Conservation (phyloP, 1,139 yeast genomes). For the Meyerozyma smithsonii region DNA sequence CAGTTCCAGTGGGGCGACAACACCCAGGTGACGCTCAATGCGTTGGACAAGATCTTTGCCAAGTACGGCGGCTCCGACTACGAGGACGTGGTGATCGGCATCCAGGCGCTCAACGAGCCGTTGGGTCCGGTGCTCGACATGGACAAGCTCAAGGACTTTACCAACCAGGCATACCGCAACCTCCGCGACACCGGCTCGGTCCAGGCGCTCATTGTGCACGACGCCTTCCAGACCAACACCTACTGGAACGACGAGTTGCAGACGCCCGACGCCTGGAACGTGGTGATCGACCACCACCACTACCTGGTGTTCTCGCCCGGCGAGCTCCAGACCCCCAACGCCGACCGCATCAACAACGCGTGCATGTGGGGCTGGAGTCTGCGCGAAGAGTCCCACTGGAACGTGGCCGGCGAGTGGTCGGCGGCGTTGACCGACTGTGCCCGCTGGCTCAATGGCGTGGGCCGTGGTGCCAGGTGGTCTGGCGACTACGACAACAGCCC, state of each 20-base stretch:
- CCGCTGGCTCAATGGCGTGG: conserved; percentile 87
- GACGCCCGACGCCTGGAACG: conserved; percentile 46
- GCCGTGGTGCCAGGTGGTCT: conserved; percentile 81
- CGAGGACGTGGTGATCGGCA: conserved; percentile 73
- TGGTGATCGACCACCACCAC: conserved; percentile 84
- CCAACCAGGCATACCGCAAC: conserved; percentile 47
- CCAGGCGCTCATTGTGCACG: conserved; percentile 60
- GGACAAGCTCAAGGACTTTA: conserved; percentile 54
- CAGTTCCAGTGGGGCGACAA: conserved; percentile 56
- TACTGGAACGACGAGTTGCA: conserved; percentile 59
- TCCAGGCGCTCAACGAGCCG: conserved; percentile 88
- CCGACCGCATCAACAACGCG: conserved; percentile 58
- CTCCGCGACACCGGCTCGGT: conserved; percentile 46
- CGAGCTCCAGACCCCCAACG: conserved; percentile 53
- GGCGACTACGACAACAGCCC: conserved; percentile 53
- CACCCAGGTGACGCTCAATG: conserved; percentile 47
- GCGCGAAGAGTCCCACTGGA: conserved; percentile 61
- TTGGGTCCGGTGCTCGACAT: conserved; percentile 64
- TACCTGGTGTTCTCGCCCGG: conserved; percentile 78
- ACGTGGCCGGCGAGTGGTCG: conserved; percentile 85
- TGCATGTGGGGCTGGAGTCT: conserved; percentile 57
- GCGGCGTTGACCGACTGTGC: conserved; percentile 95
- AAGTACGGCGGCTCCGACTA: conserved; percentile 67
- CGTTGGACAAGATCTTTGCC: conserved; percentile 39
- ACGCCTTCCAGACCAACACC: conserved; percentile 56